phyloP scores from a whole-genome alignment of 805 yeast genomes.

The Isabelozyma gotoi region DNA sequence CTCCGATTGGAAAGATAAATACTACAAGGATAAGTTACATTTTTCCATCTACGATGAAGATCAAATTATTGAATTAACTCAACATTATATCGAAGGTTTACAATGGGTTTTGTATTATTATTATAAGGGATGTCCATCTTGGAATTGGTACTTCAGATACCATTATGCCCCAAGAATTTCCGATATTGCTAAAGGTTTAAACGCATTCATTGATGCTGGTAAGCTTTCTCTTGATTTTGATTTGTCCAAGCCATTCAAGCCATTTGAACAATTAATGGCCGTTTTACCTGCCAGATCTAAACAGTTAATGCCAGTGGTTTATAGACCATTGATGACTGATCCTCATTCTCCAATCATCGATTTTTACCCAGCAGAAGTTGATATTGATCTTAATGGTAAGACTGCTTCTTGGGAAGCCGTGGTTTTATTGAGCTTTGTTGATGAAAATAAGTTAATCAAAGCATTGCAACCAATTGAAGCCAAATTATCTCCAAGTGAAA shows the following conservation, averaged over 20 bases:
- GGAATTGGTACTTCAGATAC: conserved; percentile 92
- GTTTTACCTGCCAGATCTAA: conserved; percentile 93
- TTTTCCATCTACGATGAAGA: conserved; percentile 64
- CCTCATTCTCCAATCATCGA: conserved; percentile 83
- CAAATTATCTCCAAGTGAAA: conserved; percentile 68
- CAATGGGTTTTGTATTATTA: conserved; percentile 96
- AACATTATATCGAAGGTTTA: conserved; percentile 87
- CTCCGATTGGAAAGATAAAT: conserved; percentile 78
- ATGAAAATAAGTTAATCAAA: conserved; percentile 67
- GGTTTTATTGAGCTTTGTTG: conserved; percentile 88
- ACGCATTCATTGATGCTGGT: conserved; percentile 41
- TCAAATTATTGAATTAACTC: conserved; percentile 59
- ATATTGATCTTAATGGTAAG: conserved; percentile 89
- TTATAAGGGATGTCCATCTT: conserved; percentile 86
- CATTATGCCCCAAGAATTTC: conserved; percentile 96
- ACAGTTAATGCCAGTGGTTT: conserved; percentile 70
- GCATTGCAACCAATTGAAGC: conserved; percentile 70
- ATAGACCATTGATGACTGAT: conserved; percentile 83
- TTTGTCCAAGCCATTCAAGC: conserved; percentile 77
- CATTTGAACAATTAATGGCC: conserved; percentile 96
- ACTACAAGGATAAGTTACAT: conserved; percentile 77
- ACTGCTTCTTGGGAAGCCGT: conserved; percentile 98
- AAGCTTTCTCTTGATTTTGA: conserved; percentile 52
- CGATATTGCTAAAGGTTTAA: conserved; percentile 74
- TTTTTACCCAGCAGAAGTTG: conserved; percentile 87